Base-by-base conservation (phyloP, 2,329 filamentous ascomycete genomes). In the Pseudogymnoascus sp. region DNA sequence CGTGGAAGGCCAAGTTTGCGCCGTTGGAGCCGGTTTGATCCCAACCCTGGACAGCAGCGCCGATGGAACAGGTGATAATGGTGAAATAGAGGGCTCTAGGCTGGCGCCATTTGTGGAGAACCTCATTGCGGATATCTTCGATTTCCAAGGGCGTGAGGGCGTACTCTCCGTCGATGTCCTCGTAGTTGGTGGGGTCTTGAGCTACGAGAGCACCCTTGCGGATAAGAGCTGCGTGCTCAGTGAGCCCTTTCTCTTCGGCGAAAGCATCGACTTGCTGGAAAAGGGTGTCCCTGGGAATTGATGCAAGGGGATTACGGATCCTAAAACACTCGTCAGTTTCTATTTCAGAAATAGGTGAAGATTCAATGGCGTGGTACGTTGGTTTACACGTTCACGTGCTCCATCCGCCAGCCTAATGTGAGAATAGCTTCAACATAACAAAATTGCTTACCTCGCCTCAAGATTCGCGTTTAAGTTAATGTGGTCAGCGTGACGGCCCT, bases 191-290 rank as follows among this genome's bases (percentile, higher is more conserved):
- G 0, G 87, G 87, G 66, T 86, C 83, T 71, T 90, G 88, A 2
- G 88, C 89, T 13, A 90, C 81, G 10, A 92, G 78, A 4, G 88
- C 89, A 35, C 87, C 88, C 66, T 85, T 86, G 59, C 81, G 78
- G 62, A 90, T 77, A n/a, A 86, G 70, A 3, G 75, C 73, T 6
- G 82, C 73, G 65, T 86, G 79, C 61, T 85, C 81, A 3, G 75
- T 71, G 36, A 91, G 77, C 26, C 78, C 78, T 65, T 87, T 81
- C 44, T 79, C 73, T 8, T 76, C 74, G 36, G 84, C 85, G 67
- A 87, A 88, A n/a, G 75, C 75, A 60, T 83, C 77, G 47, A 84
- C 84, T 59, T 83, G 75, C 50, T 70, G 69, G 61, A 84, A 72
- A 10, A 84, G 77, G 67, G 74, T 72, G 59, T 74, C 77, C 63